Evolutionary conservation across 331 rosid genomes (phyloP).

Genomic region (Pyrus hybrid): DNA sequence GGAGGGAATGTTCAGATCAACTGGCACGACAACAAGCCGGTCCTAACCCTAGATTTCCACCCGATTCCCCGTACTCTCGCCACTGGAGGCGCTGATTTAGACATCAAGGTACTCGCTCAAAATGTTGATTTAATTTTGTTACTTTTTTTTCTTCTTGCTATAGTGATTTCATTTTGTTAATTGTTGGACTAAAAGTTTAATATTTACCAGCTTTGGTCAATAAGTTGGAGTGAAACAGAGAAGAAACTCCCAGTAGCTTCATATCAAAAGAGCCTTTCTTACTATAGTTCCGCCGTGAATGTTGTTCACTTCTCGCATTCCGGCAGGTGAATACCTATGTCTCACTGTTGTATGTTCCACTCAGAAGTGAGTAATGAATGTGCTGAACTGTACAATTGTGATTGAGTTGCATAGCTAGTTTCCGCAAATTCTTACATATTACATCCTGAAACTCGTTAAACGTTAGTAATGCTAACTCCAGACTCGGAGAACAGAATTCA

Average conservation of each 20-base stretch:
- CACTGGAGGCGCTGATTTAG: conserved; percentile 97
- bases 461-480: too few relatives aligned
- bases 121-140: background rate
- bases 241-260: conserved; percentile 59
- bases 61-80: conserved; percentile 69
- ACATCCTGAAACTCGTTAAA: too few relatives aligned
- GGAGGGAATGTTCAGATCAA: conserved; percentile 87
- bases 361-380: background rate
- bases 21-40: conserved; percentile 84
- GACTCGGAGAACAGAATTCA: too few relatives aligned
- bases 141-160: background rate
- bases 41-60: conserved; percentile 76
- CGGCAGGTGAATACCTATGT: conserved; percentile 27
- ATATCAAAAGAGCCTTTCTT: conserved; percentile 56
- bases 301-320: conserved; percentile 73
- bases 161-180: background rate
- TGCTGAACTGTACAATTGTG: background rate
- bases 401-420: too few relatives aligned
- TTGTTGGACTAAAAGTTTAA: conserved; percentile 1
- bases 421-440: too few relatives aligned
- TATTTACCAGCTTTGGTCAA: conserved; percentile 61
- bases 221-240: conserved; percentile 38
- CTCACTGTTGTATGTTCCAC: background rate
- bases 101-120: conserved; percentile 56
- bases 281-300: conserved; percentile 75